A percentile compares a stretch with the other conserved stretches of the same genome.
Conservation (phyloP, 2,329 filamentous ascomycete species). For the Epicoccum nigrum region DNA sequence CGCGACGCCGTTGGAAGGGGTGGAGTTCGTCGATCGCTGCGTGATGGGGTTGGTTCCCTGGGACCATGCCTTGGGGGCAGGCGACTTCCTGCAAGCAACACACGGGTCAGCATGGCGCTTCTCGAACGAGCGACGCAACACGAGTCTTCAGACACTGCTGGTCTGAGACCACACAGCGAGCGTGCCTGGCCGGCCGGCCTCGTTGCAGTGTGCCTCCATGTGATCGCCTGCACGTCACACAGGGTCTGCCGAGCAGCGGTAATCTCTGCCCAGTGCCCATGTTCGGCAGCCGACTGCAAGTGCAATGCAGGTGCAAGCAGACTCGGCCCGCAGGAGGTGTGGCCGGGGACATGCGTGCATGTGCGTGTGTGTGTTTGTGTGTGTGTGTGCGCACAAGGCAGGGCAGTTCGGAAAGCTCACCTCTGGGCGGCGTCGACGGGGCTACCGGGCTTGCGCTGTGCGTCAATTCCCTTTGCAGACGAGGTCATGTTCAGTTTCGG, state of each 20-base stretch:
- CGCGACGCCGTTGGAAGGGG: conserved; percentile 61
- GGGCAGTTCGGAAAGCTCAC: conserved; percentile 49
- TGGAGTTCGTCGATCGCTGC: conserved; percentile 57
- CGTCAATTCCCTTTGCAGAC: conserved; percentile 58
- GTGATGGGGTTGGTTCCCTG: conserved; percentile 65
- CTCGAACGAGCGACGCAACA: background rate
- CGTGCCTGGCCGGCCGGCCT: conserved; percentile 8
- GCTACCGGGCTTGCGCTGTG: conserved; percentile 61
- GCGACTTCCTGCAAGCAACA: conserved; percentile 53
- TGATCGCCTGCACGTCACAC: conserved; percentile 44
- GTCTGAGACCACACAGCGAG: conserved; percentile 1
- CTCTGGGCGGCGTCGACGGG: conserved; percentile 61
- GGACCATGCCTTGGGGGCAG: conserved; percentile 65
- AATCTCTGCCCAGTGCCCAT: background rate
- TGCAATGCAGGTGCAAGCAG: background rate
- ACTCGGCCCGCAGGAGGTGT: background rate
- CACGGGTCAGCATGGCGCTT: conserved; percentile 34
- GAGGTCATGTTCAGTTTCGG: conserved; percentile 58
- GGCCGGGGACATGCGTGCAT: no score
- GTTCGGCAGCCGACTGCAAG: no score
- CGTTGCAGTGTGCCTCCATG: conserved; percentile 45
- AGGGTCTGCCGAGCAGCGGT: conserved; percentile 7
- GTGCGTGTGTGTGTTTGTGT: background rate
- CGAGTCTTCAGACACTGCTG: background rate
- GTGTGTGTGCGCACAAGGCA: background rate